These are phyloP conservation scores for Perkinsus chesapeaki DNA, from an alignment of 169 alveolate species.

Conservation along the genomic window DNA sequence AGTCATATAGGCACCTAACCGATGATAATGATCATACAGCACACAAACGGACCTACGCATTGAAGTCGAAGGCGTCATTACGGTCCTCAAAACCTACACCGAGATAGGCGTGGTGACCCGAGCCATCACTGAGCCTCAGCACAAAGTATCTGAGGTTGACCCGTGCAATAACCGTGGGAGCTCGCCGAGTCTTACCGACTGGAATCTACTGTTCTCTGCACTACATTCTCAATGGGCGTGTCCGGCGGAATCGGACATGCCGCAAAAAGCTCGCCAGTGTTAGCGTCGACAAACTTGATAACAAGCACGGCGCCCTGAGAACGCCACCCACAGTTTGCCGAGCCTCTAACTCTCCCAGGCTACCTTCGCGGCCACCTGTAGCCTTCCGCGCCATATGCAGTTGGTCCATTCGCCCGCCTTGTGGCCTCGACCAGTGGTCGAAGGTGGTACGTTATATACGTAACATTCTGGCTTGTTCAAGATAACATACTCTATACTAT, in stretches of 20 bases:
- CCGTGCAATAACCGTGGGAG: background rate
- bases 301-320: background rate
- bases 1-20: background rate
- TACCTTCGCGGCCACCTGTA: conserved; percentile 20
- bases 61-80: conserved; percentile 32
- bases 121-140: conserved; percentile 18
- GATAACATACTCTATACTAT: conserved; percentile 9
- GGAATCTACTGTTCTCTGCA: conserved; percentile 11
- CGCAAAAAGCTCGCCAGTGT: conserved; percentile 22
- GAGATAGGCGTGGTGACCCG: conserved; percentile 23
- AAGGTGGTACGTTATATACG: conserved; percentile 25
- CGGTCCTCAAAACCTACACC: conserved; percentile 28
- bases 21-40: background rate
- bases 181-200: background rate
- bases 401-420: conserved; percentile 28
- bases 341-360: background rate
- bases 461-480: conserved; percentile 15
- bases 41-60: background rate
- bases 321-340: background rate
- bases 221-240: conserved; percentile 11
- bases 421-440: background rate
- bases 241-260: conserved; percentile 27
- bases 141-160: conserved; percentile 22
- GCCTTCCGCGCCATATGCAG: conserved; percentile 16
- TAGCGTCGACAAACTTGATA: conserved; percentile 11